Percentiles rank a stretch among this genome's conserved stretches.
Conservation (phyloP, 1,284 basidiomycete genomes). For the Cryptococcus sp. region DNA sequence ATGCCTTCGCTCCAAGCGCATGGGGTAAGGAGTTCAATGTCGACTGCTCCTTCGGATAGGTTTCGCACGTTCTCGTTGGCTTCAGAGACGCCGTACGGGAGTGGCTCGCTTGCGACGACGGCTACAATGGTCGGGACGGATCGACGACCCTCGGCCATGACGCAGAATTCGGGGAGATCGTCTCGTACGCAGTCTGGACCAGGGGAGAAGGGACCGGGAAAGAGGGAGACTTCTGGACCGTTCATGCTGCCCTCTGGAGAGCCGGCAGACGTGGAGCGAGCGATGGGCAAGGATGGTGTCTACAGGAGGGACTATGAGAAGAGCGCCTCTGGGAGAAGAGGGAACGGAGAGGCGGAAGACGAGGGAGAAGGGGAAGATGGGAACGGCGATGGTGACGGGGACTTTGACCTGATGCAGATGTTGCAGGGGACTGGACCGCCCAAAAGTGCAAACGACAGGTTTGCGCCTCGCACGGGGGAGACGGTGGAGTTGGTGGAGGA, state of each 20-base stretch:
- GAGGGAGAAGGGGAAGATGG: constrained; percentile 6
- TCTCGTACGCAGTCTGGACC: too few species aligned
- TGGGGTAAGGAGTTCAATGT: too few species aligned
- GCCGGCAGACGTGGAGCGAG: neutral
- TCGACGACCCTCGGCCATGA: neutral
- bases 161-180: neutral
- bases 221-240: neutral
- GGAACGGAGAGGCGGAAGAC: neutral
- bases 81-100: neutral
- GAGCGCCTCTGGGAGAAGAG: neutral
- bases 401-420: constrained; percentile 39
- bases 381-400: constrained; percentile 27
- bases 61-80: neutral
- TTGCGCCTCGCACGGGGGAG: constrained; percentile 22
- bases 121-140: neutral
- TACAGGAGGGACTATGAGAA: neutral
- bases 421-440: constrained; percentile 22
- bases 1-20: too few species aligned
- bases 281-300: neutral
- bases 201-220: neutral
- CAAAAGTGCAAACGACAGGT: constrained; percentile 15
- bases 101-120: neutral
- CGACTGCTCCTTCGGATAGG: neutral
- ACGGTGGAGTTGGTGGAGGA: constrained; percentile 41
- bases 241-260: too few species aligned